These are phyloP conservation scores for Salix viminalis DNA, from an alignment of 345 rosid species.

Conservation along the genomic window DNA sequence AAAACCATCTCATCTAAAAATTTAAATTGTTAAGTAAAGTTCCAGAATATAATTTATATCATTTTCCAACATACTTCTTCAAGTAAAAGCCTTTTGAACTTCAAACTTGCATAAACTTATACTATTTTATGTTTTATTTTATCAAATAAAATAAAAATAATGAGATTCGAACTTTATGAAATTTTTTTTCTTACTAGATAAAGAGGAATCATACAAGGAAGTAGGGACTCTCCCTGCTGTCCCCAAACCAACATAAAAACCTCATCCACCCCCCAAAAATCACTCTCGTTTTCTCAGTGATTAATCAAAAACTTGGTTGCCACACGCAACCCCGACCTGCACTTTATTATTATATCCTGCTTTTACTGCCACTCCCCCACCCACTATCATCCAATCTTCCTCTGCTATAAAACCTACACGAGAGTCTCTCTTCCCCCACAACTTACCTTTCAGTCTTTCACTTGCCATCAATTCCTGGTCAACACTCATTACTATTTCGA, in stretches of 20 bases:
- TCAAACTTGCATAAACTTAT: no score
- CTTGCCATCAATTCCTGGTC: slow-evolving; percentile 26
- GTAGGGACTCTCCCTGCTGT: slow-evolving; percentile 23
- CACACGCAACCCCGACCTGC: slow-evolving; percentile 47
- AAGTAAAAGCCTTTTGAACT: accelerated
- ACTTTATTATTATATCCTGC: not conserved
- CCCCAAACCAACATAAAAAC: slow-evolving; percentile 16
- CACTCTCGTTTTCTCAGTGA: not conserved
- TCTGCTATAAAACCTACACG: no score
- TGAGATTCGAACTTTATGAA: no score
- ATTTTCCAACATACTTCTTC: accelerated
- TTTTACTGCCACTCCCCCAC: not conserved
- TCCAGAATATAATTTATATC: no score
- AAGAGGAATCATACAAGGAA: slow-evolving; percentile 32
- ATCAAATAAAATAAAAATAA: no score
- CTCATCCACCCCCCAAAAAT: not conserved
- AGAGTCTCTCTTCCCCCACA: not conserved
- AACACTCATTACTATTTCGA: not conserved
- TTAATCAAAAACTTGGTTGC: slow-evolving; percentile 24
- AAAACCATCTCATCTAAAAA: no score
- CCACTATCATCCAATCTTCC: slow-evolving; percentile 12
- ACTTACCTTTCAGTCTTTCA: slow-evolving; percentile 9
- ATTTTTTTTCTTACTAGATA: not conserved
- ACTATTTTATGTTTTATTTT: no score
- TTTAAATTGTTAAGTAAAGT: accelerated